These are phyloP conservation scores for Blumeria graminis DNA, from an alignment of 2,329 filamentous ascomycete genomes.

Conservation along the genomic window DNA sequence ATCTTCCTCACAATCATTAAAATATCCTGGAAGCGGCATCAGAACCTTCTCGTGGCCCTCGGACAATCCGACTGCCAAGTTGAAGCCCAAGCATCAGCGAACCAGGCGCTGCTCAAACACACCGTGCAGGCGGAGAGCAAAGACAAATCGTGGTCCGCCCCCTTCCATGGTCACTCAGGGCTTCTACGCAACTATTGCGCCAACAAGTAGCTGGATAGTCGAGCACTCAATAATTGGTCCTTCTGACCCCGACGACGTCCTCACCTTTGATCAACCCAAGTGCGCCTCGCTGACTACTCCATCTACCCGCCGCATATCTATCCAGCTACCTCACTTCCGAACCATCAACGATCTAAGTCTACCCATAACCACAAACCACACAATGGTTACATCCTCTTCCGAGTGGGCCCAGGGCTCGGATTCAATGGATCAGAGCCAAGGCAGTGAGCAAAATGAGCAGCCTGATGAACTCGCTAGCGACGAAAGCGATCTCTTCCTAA, in stretches of 20 bases:
- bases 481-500: constrained; percentile 14
- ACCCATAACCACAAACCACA: too few species aligned
- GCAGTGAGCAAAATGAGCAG: not conserved
- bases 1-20: too few species aligned
- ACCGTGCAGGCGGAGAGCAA: not conserved
- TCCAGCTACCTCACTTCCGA: not conserved
- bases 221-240: constrained; percentile 8
- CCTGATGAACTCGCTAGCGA: constrained; percentile 13
- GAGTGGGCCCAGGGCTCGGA: too few species aligned
- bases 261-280: not conserved
- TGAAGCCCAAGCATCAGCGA: not conserved
- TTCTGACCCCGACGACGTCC: not conserved
- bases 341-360: too few species aligned
- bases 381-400: too few species aligned
- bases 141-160: constrained; percentile 4
- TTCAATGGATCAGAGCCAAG: too few species aligned
- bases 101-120: not conserved
- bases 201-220: constrained; percentile 12
- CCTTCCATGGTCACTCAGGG: constrained; percentile 11
- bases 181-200: constrained; percentile 6
- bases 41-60: not conserved
- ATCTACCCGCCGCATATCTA: not conserved
- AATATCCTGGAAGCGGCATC: not conserved
- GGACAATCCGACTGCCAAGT: not conserved
- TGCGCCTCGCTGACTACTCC: too few species aligned